A percentile compares a stretch with the other conserved stretches of the same genome.
Evolutionary conservation across 1,284 basidiomycete species (phyloP).

Genomic region (Puccinia coronata): DNA sequence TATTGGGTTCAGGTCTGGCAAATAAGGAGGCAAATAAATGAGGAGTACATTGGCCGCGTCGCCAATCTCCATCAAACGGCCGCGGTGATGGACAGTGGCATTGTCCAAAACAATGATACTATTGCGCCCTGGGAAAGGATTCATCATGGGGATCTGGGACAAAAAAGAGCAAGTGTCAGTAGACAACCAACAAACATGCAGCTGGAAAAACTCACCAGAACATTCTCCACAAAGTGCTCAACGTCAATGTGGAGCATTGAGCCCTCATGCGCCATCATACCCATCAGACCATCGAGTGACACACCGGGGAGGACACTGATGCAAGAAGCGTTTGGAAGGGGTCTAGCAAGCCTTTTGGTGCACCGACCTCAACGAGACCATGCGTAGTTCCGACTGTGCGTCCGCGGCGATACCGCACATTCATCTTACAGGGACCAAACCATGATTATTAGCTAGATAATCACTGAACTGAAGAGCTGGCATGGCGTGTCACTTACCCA

Average conservation of each 20-base stretch:
- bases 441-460: no score
- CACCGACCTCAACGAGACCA: not conserved
- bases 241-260: not conserved
- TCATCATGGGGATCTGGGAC: no score
- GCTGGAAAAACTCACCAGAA: not conserved
- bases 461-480: not conserved
- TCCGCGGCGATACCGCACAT: not conserved
- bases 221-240: not conserved
- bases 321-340: not conserved
- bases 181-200: no score
- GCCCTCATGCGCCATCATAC: not conserved
- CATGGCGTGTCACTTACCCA: not conserved
- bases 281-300: not conserved
- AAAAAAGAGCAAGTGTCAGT: no score
- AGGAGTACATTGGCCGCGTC: not conserved
- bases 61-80: not conserved
- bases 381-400: not conserved
- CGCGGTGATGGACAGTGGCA: conserved; percentile 18
- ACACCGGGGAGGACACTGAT: not conserved
- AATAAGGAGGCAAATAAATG: conserved; percentile 22
- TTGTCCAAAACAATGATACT: conserved; percentile 1
- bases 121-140: not conserved
- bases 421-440: not conserved
- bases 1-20: conserved; percentile 31
- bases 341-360: not conserved